Evolutionary conservation across 140 eudicot species (phyloP).

Genomic region (Senecio squalidus): DNA sequence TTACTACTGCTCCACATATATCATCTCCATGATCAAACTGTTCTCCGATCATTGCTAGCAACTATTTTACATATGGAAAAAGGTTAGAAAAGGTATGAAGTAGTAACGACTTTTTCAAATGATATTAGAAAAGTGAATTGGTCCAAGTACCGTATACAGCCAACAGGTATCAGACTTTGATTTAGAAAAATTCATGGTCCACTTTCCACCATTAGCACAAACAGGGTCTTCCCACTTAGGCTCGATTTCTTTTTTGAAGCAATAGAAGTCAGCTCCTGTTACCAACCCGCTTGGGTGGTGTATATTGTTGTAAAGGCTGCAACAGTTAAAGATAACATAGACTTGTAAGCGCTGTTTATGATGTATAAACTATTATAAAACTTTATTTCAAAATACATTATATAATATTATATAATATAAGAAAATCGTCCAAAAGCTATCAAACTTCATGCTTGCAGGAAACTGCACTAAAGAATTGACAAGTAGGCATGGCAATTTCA

Average conservation of each 20-base stretch:
- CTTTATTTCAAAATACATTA: background rate
- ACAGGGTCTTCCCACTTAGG: slow-evolving; percentile 98
- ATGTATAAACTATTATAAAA: background rate
- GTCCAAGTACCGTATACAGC: slow-evolving; percentile 72
- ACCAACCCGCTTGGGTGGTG: slow-evolving; percentile 76
- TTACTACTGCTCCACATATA: slow-evolving; percentile 96
- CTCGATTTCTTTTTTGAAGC: slow-evolving; percentile 73
- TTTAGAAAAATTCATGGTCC: slow-evolving; percentile 56
- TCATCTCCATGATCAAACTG: slow-evolving; percentile 97
- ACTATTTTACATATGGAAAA: slow-evolving; percentile 27
- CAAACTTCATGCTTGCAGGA: background rate
- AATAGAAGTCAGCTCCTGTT: slow-evolving; percentile 52
- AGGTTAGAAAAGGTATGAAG: background rate
- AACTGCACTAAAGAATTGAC: background rate
- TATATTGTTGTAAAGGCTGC: slow-evolving; percentile 79
- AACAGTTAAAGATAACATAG: slow-evolving; percentile 1
- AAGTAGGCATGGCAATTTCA: background rate
- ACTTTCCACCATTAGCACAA: slow-evolving; percentile 95
- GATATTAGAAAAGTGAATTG: background rate
- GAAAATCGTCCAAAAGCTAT: background rate
- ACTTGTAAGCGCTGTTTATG: background rate
- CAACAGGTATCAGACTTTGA: slow-evolving; percentile 62
- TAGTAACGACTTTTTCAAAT: background rate
- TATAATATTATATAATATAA: background rate
- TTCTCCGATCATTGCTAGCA: slow-evolving; percentile 95